Evolutionary conservation across 2,329 filamentous ascomycete genomes (phyloP), one percentile per base, ranked within the genome.

Genomic region (Trichoderma endophyticum): DNA sequence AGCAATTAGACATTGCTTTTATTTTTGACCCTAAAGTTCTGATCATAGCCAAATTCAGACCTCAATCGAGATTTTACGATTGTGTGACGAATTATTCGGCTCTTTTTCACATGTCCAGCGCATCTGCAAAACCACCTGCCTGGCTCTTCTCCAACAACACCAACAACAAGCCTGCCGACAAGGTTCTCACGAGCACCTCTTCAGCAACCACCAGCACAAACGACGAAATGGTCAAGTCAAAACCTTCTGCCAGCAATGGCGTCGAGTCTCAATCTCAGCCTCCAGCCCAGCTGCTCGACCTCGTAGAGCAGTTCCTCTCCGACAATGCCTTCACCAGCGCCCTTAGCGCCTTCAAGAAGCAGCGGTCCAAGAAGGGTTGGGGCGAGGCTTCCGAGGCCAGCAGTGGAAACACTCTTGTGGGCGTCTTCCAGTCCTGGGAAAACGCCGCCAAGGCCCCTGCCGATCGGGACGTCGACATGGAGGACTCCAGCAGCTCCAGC

Each of bases 231-330:
- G 80, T 77, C 74, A 83, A 81, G 73, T 80, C 73, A 30, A 74
- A 76, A 24, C 70, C 77, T 56, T 39, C 75, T 34, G 76, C 75
- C 71, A 76, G 74, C 71, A 75, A 73, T 63, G 72, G 72, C 73
- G 54, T 61, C 11, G 70, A 74, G 59, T 72, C 74, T 51, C 62
- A 75, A 32, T 72, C 74, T 6, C 67, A 66, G 62, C 85, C 88
- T 30, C 86, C 91, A 5, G 81, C 86, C 32, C 86, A 92, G 80
- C 83, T 94, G 43, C 83, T 94, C 78, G 87, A 90, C 73, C 83
- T 93, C 18, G 86, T 94, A 76, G 89, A 89, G 74, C 81, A 83
- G 26, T 94, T 94, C 80, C 85, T 94, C 64, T 85, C 86, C 56
- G 86, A 91, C 60, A 86, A 92, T 79, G 87, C 89, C n/a, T 92